phyloP scores from a whole-genome alignment of 2,329 filamentous ascomycete genomes.

The Biscogniauxia sp. region DNA sequence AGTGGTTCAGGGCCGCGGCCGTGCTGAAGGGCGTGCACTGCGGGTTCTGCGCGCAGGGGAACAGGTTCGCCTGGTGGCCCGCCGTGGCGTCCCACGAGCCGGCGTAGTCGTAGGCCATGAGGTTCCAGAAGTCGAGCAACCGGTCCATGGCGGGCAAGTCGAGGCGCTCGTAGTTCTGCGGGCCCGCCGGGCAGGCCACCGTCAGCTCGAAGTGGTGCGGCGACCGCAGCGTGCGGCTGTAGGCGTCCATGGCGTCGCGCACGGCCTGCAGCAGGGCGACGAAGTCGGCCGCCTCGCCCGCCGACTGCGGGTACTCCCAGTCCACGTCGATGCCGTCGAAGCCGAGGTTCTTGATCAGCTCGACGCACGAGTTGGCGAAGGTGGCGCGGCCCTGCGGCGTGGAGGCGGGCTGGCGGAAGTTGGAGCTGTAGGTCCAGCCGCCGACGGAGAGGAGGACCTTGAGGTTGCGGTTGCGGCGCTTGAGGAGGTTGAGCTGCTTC shows the following conservation, averaged over 20 bases:
- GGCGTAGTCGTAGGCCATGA: conserved; percentile 88
- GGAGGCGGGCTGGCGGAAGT: conserved; percentile 75
- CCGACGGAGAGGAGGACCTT: conserved; percentile 86
- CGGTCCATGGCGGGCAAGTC: conserved; percentile 63
- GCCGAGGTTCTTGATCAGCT: conserved; percentile 75
- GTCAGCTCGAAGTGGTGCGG: conserved; percentile 62
- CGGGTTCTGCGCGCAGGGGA: conserved; percentile 55
- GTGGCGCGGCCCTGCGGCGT: conserved; percentile 64
- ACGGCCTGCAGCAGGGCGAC: conserved; percentile 58
- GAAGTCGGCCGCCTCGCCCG: conserved; percentile 54
- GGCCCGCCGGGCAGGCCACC: conserved; percentile 62
- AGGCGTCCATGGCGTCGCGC: conserved; percentile 57
- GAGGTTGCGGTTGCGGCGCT: conserved; percentile 75
- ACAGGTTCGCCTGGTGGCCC: conserved; percentile 82
- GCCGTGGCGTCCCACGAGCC: conserved; percentile 73
- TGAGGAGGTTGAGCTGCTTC: conserved; percentile 84
- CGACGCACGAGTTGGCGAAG: conserved; percentile 74
- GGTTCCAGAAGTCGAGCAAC: conserved; percentile 71
- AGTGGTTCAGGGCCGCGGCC: conserved; percentile 66
- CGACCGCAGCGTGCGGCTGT: conserved; percentile 43
- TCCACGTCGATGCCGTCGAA: conserved; percentile 71
- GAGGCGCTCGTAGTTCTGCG: conserved; percentile 61
- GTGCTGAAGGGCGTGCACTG: conserved; percentile 76
- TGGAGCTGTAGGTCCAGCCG: conserved; percentile 87
- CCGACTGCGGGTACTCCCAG: conserved; percentile 63